phyloP scores from a whole-genome alignment of 306 rosid genomes.

The Acmispon strigosus region DNA sequence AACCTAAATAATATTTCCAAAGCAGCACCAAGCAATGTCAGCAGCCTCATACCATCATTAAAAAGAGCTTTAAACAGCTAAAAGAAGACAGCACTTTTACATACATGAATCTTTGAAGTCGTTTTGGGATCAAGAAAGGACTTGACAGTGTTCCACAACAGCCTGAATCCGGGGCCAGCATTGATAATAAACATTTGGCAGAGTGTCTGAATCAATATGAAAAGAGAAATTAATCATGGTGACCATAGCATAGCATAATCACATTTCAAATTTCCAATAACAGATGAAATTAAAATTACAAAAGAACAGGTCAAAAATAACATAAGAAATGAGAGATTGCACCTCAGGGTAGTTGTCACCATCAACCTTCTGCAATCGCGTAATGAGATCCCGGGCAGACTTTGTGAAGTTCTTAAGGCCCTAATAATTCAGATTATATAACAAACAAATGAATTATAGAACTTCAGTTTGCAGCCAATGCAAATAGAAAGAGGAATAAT shows the following conservation, averaged over 20 bases:
- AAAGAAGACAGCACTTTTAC: conserved; percentile 18
- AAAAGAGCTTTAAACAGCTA: conserved; percentile 8
- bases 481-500: background rate
- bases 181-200: conserved; percentile 92
- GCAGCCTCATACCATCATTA: background rate
- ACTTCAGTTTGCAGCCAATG: background rate
- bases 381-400: conserved; percentile 83
- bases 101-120: conserved; percentile 93
- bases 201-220: conserved; percentile 58
- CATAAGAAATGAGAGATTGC: background rate
- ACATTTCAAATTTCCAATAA: background rate
- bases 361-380: conserved; percentile 81
- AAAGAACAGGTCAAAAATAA: background rate
- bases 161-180: conserved; percentile 95
- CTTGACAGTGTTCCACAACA: conserved; percentile 88
- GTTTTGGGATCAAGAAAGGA: conserved; percentile 91
- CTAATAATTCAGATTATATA: conserved; percentile 26
- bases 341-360: conserved; percentile 99
- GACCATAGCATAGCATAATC: background rate
- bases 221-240: background rate
- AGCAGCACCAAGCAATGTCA: conserved; percentile 18
- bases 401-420: conserved; percentile 92
- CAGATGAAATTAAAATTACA: background rate
- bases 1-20: conserved; percentile 47
- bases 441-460: background rate